Evolutionary conservation across 345 rosid genomes (phyloP).

Genomic region (Zanthoxylum bungeanum): DNA sequence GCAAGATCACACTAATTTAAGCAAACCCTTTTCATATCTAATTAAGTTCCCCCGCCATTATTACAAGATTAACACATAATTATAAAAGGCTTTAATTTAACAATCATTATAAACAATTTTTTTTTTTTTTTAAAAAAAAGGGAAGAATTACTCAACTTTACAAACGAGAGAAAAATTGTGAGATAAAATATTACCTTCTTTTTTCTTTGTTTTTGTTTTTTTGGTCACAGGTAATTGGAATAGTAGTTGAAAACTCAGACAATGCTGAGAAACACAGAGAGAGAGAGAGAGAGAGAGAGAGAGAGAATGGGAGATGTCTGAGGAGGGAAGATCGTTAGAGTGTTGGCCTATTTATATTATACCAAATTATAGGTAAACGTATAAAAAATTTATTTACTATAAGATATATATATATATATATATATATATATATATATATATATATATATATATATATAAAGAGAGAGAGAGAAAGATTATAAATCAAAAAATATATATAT

Average conservation of each 20-base stretch:
- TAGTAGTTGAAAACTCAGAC: background rate
- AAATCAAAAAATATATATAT: no score
- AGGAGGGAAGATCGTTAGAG: background rate
- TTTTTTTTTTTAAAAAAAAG: background rate
- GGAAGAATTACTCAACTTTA: no score
- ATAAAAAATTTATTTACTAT: no score
- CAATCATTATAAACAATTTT: background rate
- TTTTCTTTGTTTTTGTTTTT: background rate
- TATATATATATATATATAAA: no score
- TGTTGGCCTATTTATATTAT: background rate
- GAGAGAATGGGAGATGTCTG: background rate
- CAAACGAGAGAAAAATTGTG: background rate
- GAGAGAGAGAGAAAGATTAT: no score
- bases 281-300: no score
- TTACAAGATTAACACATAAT: background rate
- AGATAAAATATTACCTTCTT: background rate
- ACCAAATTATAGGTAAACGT: no score
- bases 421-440: no score
- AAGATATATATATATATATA: no score
- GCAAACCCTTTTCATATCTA: background rate
- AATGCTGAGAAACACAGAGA: background rate
- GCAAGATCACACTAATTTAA: background rate
- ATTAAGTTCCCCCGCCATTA: background rate
- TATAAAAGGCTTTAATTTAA: background rate
- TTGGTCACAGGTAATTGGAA: background rate